Conservation (phyloP, 495 filamentous ascomycete species). For the Penicillium cosmopolitanum region DNA sequence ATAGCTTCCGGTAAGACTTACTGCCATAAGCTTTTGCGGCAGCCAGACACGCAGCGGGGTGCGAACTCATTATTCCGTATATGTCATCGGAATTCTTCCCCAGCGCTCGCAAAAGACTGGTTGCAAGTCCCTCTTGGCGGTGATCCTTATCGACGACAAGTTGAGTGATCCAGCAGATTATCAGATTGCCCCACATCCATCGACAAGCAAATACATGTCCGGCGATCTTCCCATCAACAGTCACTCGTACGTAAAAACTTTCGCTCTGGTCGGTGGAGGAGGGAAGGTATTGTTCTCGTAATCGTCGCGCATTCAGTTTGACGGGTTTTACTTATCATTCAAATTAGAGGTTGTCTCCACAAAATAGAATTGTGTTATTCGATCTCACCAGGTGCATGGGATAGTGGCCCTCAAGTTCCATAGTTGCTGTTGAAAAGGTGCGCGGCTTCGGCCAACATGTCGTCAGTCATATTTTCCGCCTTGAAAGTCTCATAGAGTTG, state of each 20-base stretch:
- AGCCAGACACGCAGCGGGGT: constrained; percentile 3
- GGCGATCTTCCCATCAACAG: background rate
- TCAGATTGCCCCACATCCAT: background rate
- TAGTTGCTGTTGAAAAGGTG: no score
- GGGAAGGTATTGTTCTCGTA: background rate
- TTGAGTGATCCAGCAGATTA: constrained; percentile 5
- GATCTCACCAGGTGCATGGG: no score
- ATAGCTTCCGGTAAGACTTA: no score
- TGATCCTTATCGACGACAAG: background rate
- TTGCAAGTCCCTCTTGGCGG: background rate
- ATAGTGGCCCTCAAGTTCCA: no score
- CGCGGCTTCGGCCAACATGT: no score
- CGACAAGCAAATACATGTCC: constrained; percentile 3
- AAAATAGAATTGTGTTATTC: no score
- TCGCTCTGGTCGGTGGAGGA: background rate
- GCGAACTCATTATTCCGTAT: constrained; percentile 7
- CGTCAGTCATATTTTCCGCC: no score
- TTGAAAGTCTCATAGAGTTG: no score
- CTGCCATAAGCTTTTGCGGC: background rate
- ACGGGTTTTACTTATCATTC: no score
- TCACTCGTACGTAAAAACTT: background rate
- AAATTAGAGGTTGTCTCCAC: no score
- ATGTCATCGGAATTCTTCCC: background rate
- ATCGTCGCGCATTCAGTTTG: background rate
- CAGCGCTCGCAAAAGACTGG: background rate